Evolutionary conservation across 805 yeast genomes (phyloP), one percentile per base, ranked within the genome.

Genomic region (Pichia cephalocereana): DNA sequence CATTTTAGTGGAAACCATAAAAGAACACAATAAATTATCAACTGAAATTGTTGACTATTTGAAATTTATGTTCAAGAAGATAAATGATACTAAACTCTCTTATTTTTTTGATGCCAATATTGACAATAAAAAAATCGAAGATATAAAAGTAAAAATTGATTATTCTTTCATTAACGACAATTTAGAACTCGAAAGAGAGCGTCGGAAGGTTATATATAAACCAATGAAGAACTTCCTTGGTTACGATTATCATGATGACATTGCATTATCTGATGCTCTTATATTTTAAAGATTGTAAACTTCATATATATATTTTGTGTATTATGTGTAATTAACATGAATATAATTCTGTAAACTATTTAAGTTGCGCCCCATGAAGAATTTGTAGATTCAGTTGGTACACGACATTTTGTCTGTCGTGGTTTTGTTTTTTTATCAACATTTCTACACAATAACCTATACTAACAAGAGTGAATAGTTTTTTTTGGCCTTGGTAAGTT

Each of bases 221-320:
- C 44, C 8, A 31, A 54, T 2, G 40, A 45, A 4, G 54, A 55
- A 1, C 55, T 45, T 30, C 48, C 50, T 19, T 19, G n/a, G 6
- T 2, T 59, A 60, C 43, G 18, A 40, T 8, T 48, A 32, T 15
- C 48, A 39, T 10, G 36, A 43, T 9, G 63, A 59, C 43, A 26
- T 48, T 2, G 42, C 41, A 23, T 26, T 48, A 79, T 62, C 31
- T 63, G 44, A 43, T 18, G 44, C 41, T 3, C 26, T 40, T 4
- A 27, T 27, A 10, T 15, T 26, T 26, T 39, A 26, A 12, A 38
- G 23, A 2, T 11, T 19, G 12, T 38, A 23, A 27, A 12, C 30
- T 30, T 30, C 23, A 19, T 4, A 19, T 19, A 4, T 19, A 19
- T 19, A 19, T 19, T 19, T 3, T 19, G 2, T 19, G 23, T 19